Conservation (phyloP, 495 filamentous ascomycete species). For the Glonium stellatum region DNA sequence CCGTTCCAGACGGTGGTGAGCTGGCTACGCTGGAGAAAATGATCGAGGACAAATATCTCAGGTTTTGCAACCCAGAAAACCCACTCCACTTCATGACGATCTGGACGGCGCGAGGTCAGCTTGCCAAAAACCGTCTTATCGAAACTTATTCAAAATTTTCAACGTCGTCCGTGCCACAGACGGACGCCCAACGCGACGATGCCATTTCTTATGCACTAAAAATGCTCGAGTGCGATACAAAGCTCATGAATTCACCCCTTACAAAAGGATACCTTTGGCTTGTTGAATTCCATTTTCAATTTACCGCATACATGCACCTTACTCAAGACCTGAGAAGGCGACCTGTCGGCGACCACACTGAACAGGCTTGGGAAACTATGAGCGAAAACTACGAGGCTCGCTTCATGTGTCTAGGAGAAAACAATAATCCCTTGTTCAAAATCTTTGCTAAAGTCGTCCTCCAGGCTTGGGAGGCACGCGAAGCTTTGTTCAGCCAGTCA, state of each 20-base stretch:
- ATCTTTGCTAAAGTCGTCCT: conserved; percentile 43
- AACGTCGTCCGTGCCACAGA: conserved; percentile 17
- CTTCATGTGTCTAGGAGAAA: conserved; percentile 16
- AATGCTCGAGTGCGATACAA: conserved; percentile 46
- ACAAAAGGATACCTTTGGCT: conserved; percentile 45
- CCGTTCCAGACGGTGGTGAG: conserved; percentile 25
- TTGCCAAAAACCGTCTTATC: conserved; percentile 44
- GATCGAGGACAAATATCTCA: conserved; percentile 45
- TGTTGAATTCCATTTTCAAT: conserved; percentile 44
- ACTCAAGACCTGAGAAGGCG: conserved; percentile 41
- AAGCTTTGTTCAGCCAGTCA: conserved; percentile 16
- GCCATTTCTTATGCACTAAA: conserved; percentile 38
- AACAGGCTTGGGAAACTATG: conserved; percentile 44
- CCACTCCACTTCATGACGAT: conserved; percentile 50
- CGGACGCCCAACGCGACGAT: conserved; percentile 36
- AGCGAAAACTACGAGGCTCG: conserved; percentile 46
- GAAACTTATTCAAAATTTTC: conserved; percentile 40
- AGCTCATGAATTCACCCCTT: conserved; percentile 42
- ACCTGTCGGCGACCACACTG: conserved; percentile 33
- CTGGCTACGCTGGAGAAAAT: conserved; percentile 38
- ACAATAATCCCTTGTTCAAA: conserved; percentile 36
- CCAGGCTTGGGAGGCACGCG: conserved; percentile 40
- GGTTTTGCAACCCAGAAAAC: conserved; percentile 42
- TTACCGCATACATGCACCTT: conserved; percentile 47
- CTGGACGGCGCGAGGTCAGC: conserved; percentile 40